Evolutionary conservation across 352 stramenopile genomes (phyloP).

Genomic region (Globisporangium spiculum): DNA sequence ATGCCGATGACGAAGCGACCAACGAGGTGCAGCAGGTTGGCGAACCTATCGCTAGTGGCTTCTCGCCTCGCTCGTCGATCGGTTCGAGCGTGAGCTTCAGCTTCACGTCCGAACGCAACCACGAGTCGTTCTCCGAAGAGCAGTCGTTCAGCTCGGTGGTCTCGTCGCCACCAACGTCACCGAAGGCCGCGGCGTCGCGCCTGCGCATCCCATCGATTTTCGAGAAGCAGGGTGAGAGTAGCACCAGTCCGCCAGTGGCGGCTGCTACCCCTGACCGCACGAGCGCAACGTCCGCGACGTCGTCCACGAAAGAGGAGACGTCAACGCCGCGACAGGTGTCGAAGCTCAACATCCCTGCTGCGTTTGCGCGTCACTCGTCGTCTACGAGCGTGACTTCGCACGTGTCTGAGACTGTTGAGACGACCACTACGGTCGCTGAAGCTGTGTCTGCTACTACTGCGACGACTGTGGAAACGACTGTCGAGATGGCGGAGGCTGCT

Average conservation of each 20-base stretch:
- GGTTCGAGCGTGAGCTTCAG: conserved; percentile 22
- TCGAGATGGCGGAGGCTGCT: conserved; percentile 9
- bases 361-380: conserved; percentile 13
- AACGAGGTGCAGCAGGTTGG: not conserved
- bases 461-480: not conserved
- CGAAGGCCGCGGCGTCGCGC: conserved; percentile 24
- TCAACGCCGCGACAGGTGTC: conserved; percentile 12
- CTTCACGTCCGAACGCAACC: conserved; percentile 20
- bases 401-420: not conserved
- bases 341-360: conserved; percentile 21
- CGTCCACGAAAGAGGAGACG: conserved; percentile 27
- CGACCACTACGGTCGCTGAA: not conserved
- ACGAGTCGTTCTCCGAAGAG: conserved; percentile 18
- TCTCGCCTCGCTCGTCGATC: conserved; percentile 16
- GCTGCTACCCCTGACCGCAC: not conserved
- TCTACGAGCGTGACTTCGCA: not conserved
- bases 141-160: conserved; percentile 17
- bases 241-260: conserved; percentile 3
- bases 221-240: conserved; percentile 27
- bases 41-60: not conserved
- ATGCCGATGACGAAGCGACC: not conserved
- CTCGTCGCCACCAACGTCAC: conserved; percentile 20
- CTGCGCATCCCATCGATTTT: conserved; percentile 58
- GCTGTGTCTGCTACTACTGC: not conserved
- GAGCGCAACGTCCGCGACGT: conserved; percentile 29